phyloP scores from a whole-genome alignment of 257 asterid species.

The Plectranthus barbatus region DNA sequence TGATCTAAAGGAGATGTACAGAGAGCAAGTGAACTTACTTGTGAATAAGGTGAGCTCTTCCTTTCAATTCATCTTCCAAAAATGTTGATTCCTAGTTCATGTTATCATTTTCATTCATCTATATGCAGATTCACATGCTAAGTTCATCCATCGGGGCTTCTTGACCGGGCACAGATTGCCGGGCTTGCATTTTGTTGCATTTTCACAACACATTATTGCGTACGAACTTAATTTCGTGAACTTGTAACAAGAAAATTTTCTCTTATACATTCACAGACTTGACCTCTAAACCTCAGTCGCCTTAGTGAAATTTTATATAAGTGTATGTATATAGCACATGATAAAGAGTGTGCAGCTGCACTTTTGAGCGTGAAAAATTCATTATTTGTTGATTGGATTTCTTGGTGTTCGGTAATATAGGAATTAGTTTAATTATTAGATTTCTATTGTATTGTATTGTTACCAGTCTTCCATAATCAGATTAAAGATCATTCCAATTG shows the following conservation, averaged over 20 bases:
- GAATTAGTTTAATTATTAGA: not conserved
- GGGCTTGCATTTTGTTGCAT: not conserved
- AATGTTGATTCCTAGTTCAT: not conserved
- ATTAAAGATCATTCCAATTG: too few relatives aligned
- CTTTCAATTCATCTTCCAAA: not conserved
- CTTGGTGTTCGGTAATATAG: not conserved
- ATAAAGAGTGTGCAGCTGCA: not conserved
- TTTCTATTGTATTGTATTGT: too few relatives aligned
- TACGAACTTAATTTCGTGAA: not conserved
- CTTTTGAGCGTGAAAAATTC: not conserved
- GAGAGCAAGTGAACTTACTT: slow-evolving; percentile 95
- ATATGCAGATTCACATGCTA: slow-evolving; percentile 60
- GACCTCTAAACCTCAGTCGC: not conserved
- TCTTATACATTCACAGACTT: not conserved
- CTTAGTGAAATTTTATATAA: not conserved
- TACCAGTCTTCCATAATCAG: too few relatives aligned
- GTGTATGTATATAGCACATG: slow-evolving; percentile 11
- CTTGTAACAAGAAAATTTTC: slow-evolving; percentile 1
- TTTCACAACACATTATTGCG: slow-evolving; percentile 1
- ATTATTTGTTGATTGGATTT: not conserved
- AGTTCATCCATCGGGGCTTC: slow-evolving; percentile 45
- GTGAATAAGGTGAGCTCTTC: slow-evolving; percentile 62
- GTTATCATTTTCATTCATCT: not conserved
- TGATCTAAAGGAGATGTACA: slow-evolving; percentile 95
- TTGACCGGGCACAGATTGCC: slow-evolving; percentile 9